Base-by-base conservation (phyloP, 176 grass and related monocot genomes). In the Stipa capillata region DNA sequence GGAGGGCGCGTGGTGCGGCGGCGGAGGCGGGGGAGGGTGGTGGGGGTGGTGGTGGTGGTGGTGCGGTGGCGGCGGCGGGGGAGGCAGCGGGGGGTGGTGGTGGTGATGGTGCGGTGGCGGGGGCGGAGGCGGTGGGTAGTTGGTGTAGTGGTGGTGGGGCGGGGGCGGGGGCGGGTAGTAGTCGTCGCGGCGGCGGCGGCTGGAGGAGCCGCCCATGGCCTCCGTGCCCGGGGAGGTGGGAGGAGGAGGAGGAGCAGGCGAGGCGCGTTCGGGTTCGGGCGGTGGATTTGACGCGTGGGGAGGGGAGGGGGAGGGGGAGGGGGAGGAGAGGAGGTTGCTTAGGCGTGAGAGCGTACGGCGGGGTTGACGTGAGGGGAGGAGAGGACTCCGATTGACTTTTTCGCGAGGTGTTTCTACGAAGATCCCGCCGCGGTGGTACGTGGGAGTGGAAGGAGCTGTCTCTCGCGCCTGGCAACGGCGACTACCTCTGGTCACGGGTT, bases 151-250 rank as follows among this genome's bases (percentile, higher is more conserved):
- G 21, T 17, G 25, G 63, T 54, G 57, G 42, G 72, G 63, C 4
- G 42, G n/a, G n/a, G n/a, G n/a, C n/a, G n/a, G 83, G 0, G 87
- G 27, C 15, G 72, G 36, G 85, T 91, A 83, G 82, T 85, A 79
- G 23, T 94, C 85, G 68, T 83, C 82, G 50, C 87, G 84, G 55
- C 88, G 82, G 69, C 88, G 79, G 72, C 87, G 82, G 80, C 36
- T 52, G 79, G 63, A 74, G 78, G 85, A 82, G 42, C 70, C 82
- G 24, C 91, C 91, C 88, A 94, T 94, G 80, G 74, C 17, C 9
- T 36, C 16, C 32, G 25, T 14, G 35, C 18, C 4, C 15, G 15
- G 24, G 10, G 3, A 45, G 66, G 23, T 6, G 8, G 15, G 9
- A 44, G 40, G 39, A 24, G 45, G 27, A n/a, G n/a, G n/a, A n/a